Conservation (phyloP, 2,329 filamentous ascomycete species). For the Phialophora expanda region DNA sequence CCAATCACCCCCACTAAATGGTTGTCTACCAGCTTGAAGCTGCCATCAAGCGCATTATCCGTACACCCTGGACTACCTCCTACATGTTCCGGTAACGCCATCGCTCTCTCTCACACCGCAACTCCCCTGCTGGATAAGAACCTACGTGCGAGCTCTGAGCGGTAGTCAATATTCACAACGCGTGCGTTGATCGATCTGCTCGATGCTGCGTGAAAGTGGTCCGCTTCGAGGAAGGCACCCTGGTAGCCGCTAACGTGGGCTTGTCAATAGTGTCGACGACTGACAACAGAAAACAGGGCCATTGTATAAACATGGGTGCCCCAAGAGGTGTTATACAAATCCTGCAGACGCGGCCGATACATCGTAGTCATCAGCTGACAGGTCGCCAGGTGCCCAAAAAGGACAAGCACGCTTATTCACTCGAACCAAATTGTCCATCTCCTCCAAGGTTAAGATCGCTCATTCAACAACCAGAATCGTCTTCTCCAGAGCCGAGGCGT, state of each 20-base stretch:
- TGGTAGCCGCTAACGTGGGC: background rate
- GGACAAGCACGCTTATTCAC: background rate
- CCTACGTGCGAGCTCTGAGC: background rate
- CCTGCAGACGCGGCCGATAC: too few relatives aligned
- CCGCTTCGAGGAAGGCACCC: background rate
- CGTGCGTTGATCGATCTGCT: background rate
- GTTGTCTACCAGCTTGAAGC: background rate
- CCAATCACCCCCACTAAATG: background rate
- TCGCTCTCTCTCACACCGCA: background rate
- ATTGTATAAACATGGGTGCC: background rate
- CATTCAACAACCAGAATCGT: conserved; percentile 4
- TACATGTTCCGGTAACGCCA: background rate
- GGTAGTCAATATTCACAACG: background rate
- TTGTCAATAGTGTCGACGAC: background rate
- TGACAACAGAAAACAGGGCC: background rate
- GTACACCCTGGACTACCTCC: background rate
- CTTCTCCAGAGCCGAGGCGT: conserved; percentile 69
- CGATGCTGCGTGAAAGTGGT: background rate
- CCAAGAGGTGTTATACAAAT: background rate
- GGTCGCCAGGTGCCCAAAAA: background rate
- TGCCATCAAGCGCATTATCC: background rate
- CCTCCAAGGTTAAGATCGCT: background rate
- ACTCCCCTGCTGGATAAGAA: background rate
- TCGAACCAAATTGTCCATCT: too few relatives aligned
- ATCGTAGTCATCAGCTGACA: too few relatives aligned